A percentile compares a stretch with the other conserved stretches of the same genome.
Conservation (phyloP, 768 basidiomycete genomes). For the Xerocomus brunneocitrinus region DNA sequence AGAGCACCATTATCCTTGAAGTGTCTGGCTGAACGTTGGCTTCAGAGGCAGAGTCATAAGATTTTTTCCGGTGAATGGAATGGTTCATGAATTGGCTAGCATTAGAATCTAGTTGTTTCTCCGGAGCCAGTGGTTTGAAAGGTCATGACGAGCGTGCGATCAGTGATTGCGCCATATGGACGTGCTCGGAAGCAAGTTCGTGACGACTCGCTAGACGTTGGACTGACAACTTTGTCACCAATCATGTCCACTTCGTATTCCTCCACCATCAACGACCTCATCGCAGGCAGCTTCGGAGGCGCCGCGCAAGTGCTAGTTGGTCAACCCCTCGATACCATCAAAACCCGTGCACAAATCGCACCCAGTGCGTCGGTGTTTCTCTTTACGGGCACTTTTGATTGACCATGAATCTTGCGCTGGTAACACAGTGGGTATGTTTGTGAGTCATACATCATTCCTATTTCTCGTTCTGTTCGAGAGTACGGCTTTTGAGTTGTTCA, state of each 20-base stretch:
- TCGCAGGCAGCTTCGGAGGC: conserved; percentile 89
- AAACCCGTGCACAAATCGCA: conserved; percentile 84
- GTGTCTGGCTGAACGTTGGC: no score
- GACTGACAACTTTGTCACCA: no score
- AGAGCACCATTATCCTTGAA: no score
- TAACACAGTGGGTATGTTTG: conserved; percentile 77
- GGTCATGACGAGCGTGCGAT: background rate
- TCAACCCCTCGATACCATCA: conserved; percentile 85
- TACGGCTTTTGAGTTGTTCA: background rate
- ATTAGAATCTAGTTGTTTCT: no score
- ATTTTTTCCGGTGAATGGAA: no score
- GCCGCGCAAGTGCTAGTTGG: conserved; percentile 94
- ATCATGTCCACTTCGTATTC: conserved; percentile 31
- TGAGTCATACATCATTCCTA: conserved; percentile 50
- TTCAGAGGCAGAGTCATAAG: no score
- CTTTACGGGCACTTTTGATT: background rate
- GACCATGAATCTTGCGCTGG: conserved; percentile 4
- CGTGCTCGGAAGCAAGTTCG: no score
- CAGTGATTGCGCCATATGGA: background rate
- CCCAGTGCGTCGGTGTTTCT: conserved; percentile 56
- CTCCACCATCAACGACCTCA: conserved; percentile 73
- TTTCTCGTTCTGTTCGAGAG: background rate
- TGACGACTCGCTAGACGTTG: background rate
- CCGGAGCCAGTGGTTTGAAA: no score
- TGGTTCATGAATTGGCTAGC: no score